Evolutionary conservation across 169 alveolate genomes (phyloP), one percentile per base, ranked within the genome.

Genomic region (Plasmodium sp.): DNA sequence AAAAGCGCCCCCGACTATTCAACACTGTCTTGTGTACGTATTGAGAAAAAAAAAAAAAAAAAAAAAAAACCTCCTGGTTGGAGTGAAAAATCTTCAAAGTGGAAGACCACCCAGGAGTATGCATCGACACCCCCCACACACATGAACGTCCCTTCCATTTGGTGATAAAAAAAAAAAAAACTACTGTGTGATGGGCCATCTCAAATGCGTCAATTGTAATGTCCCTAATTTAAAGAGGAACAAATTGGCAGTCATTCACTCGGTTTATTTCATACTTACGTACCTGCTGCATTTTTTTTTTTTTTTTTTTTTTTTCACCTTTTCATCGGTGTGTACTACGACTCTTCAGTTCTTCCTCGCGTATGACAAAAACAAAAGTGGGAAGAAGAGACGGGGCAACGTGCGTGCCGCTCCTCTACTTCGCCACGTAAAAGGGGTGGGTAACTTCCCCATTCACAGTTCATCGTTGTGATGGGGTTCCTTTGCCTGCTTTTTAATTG

Each of bases 391-490:
- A 51, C 12, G 22, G 22, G 16, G 6, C 22, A n/a, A 36, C 56
- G n/a, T 34, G 39, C 56, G 31, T 75, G 2, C 34, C 12, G 86
- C 67, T 9, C 56, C 22, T 22, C 36, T 27, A 18, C 48, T 43
- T 45, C 43, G 31, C 1, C 16, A 22, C 18, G 62, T 36, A 18
- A 48, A 31, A 67, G 31, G 74, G 22, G 34, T n/a, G 22, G 18
- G 27, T 9, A 4, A 7, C n/a, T 67, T 71, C 34, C 54, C 62
- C 39, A 71, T 92, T 67, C 62, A 92, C 48, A 92, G 92, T 54
- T 92, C 95, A 79, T 92, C 95, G 43, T 71, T 16, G 31, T n/a
- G 22, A 51, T 67, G n/a, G 74, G 58, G 51, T 92, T 71, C 48
- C 75, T 71, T 51, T 72, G 51, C 33, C 36, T 67, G 81, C 62